Conservation (phyloP, 2,329 filamentous ascomycete species). For the Rhynchosporium agropyri region DNA sequence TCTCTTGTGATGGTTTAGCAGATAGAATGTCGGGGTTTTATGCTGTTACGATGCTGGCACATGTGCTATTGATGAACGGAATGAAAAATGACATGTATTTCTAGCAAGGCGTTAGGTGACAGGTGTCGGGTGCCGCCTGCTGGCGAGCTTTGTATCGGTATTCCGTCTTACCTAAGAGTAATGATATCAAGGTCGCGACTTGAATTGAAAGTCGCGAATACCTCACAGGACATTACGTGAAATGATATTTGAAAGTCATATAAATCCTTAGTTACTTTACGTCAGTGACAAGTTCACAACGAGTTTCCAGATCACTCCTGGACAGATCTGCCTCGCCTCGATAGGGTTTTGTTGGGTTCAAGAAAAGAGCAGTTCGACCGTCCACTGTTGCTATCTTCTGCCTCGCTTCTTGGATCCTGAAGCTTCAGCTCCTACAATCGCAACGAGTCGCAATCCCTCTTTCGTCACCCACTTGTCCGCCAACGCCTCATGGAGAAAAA, state of each 20-base stretch:
- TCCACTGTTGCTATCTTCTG: background rate
- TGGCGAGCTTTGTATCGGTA: constrained; percentile 8
- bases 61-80: background rate
- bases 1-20: constrained; percentile 35
- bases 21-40: no score
- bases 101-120: constrained; percentile 29
- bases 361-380: no score
- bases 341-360: no score
- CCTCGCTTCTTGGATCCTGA: background rate
- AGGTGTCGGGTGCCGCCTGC: background rate
- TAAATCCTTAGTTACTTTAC: no score
- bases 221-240: background rate
- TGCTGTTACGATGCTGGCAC: background rate
- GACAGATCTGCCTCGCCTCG: no score
- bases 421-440: background rate
- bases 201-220: background rate
- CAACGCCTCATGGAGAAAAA: constrained; percentile 29
- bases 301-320: no score
- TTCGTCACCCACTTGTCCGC: constrained; percentile 24
- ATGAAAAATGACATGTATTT: constrained; percentile 12
- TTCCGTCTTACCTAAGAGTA: background rate
- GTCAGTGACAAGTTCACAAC: no score
- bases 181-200: no score
- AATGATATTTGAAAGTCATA: background rate
- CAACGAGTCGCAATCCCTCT: background rate